Evolutionary conservation across 768 basidiomycete species (phyloP).

Genomic region (Leccinum obscurum): DNA sequence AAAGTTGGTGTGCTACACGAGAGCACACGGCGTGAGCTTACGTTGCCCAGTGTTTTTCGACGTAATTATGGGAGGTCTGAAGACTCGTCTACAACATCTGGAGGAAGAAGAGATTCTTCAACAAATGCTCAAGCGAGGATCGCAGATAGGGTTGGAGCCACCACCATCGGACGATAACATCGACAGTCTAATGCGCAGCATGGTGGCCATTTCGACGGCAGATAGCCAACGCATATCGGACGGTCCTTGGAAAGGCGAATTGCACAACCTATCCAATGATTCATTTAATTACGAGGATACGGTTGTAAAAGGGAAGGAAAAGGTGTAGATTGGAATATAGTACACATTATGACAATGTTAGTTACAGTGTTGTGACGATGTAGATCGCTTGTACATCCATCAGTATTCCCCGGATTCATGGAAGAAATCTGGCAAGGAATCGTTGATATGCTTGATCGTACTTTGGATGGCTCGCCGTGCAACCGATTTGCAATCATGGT

Average conservation of each 20-base stretch:
- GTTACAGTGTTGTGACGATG: neutral
- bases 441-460: slow-evolving; percentile 55
- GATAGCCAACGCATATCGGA: slow-evolving; percentile 20
- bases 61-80: slow-evolving; percentile 40
- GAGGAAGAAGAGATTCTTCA: slow-evolving; percentile 48
- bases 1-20: slow-evolving; percentile 32
- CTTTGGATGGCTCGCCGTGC: slow-evolving; percentile 60
- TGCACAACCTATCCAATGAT: slow-evolving; percentile 9
- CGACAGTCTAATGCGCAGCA: slow-evolving; percentile 42
- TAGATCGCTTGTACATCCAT: slow-evolving; percentile 4
- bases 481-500: slow-evolving; percentile 64
- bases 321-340: slow-evolving; percentile 11
- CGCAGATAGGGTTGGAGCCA: slow-evolving; percentile 36
- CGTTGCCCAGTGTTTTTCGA: slow-evolving; percentile 34
- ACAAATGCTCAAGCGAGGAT: slow-evolving; percentile 37
- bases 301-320: slow-evolving; percentile 28
- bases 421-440: slow-evolving; percentile 65
- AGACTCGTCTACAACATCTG: slow-evolving; percentile 37
- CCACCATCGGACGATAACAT: slow-evolving; percentile 38
- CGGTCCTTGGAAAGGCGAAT: slow-evolving; percentile 32
- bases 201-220: slow-evolving; percentile 34
- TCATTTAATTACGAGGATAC: slow-evolving; percentile 29
- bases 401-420: slow-evolving; percentile 35
- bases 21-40: slow-evolving; percentile 6
- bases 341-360: neutral